A percentile compares a stretch with the other conserved stretches of the same genome.
These are phyloP conservation scores for Monosporascus ibericus DNA, from an alignment of 2,329 filamentous ascomycete genomes.

Conservation along the genomic window DNA sequence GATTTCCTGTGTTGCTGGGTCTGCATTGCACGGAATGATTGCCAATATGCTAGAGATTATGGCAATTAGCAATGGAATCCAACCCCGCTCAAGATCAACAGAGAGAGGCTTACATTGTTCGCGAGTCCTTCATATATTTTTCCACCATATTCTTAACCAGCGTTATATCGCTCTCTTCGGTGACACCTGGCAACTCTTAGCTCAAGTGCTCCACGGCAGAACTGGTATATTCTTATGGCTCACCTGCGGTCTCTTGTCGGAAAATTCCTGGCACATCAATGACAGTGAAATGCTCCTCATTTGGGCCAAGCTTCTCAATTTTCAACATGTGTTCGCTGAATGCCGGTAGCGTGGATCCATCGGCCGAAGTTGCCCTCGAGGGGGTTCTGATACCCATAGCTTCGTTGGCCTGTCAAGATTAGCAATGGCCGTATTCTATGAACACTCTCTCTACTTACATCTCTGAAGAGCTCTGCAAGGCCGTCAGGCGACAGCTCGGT, in stretches of 20 bases:
- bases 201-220: background rate
- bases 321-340: constrained; percentile 43
- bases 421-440: background rate
- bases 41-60: constrained; percentile 19
- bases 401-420: constrained; percentile 29
- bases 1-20: constrained; percentile 33
- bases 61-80: background rate
- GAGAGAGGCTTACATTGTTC: constrained; percentile 37
- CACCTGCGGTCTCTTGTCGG: constrained; percentile 28
- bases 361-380: background rate
- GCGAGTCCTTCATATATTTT: constrained; percentile 36
- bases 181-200: constrained; percentile 25
- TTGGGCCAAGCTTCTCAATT: constrained; percentile 39
- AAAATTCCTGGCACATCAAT: constrained; percentile 53
- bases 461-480: constrained; percentile 33
- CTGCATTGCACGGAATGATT: constrained; percentile 30
- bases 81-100: background rate
- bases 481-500: constrained; percentile 18
- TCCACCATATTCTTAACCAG: constrained; percentile 43
- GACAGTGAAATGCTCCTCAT: constrained; percentile 41
- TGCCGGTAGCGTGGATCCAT: constrained; percentile 13
- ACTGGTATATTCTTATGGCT: constrained; percentile 7
- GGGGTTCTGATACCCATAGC: constrained; percentile 37
- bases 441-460: constrained; percentile 22
- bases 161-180: constrained; percentile 36